Conservation (phyloP, 2,329 filamentous ascomycete species). For the Ceratocystis albifundus region DNA sequence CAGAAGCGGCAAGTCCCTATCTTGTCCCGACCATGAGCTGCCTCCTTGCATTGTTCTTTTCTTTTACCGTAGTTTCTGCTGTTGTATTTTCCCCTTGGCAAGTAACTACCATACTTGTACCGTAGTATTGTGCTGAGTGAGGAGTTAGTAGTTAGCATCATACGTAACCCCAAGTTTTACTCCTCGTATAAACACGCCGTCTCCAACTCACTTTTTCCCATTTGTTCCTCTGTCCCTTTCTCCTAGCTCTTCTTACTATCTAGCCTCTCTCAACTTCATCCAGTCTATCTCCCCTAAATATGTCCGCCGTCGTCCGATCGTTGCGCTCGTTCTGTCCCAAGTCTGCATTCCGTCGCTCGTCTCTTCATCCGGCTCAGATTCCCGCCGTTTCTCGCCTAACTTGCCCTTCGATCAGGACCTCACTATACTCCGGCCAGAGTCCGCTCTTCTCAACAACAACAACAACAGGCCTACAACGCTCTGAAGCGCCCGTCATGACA, state of each 20-base stretch:
- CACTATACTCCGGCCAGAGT: constrained; percentile 25
- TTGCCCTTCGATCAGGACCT: background rate
- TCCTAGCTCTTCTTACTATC: background rate
- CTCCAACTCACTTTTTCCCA: background rate
- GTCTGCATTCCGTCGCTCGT: background rate
- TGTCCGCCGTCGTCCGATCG: constrained; percentile 5
- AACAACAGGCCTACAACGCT: constrained; percentile 26
- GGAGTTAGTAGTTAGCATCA: background rate
- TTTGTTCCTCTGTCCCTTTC: background rate
- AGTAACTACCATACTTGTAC: background rate
- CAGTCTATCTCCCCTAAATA: background rate
- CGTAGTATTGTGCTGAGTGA: background rate
- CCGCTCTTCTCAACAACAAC: constrained; percentile 37
- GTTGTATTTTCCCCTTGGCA: background rate
- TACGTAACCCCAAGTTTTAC: background rate
- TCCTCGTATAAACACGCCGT: background rate
- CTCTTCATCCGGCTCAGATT: background rate
- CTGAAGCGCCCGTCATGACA: constrained; percentile 40
- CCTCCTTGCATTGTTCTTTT: background rate
- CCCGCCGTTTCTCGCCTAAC: background rate
- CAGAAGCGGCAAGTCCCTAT: constrained; percentile 5
- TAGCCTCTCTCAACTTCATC: background rate
- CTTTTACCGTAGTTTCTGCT: background rate
- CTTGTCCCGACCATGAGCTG: background rate
- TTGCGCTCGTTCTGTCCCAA: constrained; percentile 2